These are phyloP conservation scores for Aspergillus chevalieri DNA, from an alignment of 2,329 filamentous ascomycete genomes.

Conservation along the genomic window DNA sequence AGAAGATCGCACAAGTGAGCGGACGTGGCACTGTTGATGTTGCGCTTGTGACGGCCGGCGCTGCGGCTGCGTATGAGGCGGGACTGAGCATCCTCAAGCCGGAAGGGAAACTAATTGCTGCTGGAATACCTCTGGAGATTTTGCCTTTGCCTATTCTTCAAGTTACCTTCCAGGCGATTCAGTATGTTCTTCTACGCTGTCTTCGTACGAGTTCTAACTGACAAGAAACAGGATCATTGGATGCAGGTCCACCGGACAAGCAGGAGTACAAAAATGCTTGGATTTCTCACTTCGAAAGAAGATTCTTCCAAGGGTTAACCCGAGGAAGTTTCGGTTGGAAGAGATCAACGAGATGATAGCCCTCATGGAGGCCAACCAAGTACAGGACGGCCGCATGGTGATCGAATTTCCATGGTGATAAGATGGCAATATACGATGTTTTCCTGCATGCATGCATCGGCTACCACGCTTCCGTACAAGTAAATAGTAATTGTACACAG, in stretches of 20 bases:
- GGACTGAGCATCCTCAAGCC: constrained; percentile 3
- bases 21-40: constrained; percentile 3
- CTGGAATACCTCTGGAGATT: constrained; percentile 3
- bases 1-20: constrained; percentile 1
- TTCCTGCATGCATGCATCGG: not conserved
- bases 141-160: not conserved
- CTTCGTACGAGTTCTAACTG: not conserved
- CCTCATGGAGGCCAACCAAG: constrained; percentile 10
- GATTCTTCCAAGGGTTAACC: constrained; percentile 5
- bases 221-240: constrained; percentile 6
- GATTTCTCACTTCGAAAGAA: constrained; percentile 7
- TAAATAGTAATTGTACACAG: not conserved
- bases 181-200: not conserved
- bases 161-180: constrained; percentile 1
- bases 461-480: not conserved
- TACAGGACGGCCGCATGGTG: constrained; percentile 9
- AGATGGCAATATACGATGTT: not conserved
- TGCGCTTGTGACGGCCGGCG: constrained; percentile 7
- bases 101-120: constrained; percentile 6
- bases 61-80: constrained; percentile 7
- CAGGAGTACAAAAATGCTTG: constrained; percentile 2
- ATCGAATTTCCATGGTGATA: constrained; percentile 4
- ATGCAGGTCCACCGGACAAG: constrained; percentile 1
- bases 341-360: constrained; percentile 13
- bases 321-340: constrained; percentile 7